Percentiles rank a stretch among this genome's conserved stretches.
Evolutionary conservation across 768 basidiomycete genomes (phyloP).

Genomic region (Pisolithus microcarpus): DNA sequence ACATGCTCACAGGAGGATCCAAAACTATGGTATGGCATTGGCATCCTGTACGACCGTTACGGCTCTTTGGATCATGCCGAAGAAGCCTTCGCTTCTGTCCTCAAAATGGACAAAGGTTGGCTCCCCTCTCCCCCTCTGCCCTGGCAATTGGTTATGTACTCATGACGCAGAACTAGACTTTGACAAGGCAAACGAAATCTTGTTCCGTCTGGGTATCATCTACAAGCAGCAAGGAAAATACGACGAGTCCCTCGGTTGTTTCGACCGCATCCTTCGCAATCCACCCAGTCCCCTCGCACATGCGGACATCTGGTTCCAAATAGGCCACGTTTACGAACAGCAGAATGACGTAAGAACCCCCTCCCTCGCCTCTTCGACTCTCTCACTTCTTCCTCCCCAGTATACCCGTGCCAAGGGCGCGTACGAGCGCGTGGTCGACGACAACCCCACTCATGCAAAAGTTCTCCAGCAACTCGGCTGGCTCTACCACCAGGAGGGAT

Average conservation of each 20-base stretch:
- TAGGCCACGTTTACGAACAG: slow-evolving; percentile 97
- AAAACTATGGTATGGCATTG: slow-evolving; percentile 99
- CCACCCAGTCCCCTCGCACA: slow-evolving; percentile 94
- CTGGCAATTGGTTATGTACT: slow-evolving; percentile 18
- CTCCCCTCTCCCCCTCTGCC: slow-evolving; percentile 1
- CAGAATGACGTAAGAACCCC: slow-evolving; percentile 75
- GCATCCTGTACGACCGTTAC: slow-evolving; percentile 97
- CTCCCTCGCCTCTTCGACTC: neutral
- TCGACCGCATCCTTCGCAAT: slow-evolving; percentile 92
- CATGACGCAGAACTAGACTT: slow-evolving; percentile 56
- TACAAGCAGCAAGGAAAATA: slow-evolving; percentile 99
- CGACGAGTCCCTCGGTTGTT: slow-evolving; percentile 79
- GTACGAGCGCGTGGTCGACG: slow-evolving; percentile 89
- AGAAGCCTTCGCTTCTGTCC: slow-evolving; percentile 93
- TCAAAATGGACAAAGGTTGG: slow-evolving; percentile 94
- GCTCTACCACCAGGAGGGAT: slow-evolving; percentile 94
- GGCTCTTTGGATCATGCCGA: slow-evolving; percentile 98
- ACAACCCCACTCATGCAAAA: slow-evolving; percentile 93
- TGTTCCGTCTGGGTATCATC: slow-evolving; percentile 96
- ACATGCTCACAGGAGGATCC: slow-evolving; percentile 67
- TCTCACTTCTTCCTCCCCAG: slow-evolving; percentile 35
- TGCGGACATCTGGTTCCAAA: slow-evolving; percentile 99
- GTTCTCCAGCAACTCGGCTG: slow-evolving; percentile 97
- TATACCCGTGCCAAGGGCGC: slow-evolving; percentile 88
- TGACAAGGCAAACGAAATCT: slow-evolving; percentile 97